phyloP scores from a whole-genome alignment of 805 yeast species.

The Wickerhamiella musiphila region DNA sequence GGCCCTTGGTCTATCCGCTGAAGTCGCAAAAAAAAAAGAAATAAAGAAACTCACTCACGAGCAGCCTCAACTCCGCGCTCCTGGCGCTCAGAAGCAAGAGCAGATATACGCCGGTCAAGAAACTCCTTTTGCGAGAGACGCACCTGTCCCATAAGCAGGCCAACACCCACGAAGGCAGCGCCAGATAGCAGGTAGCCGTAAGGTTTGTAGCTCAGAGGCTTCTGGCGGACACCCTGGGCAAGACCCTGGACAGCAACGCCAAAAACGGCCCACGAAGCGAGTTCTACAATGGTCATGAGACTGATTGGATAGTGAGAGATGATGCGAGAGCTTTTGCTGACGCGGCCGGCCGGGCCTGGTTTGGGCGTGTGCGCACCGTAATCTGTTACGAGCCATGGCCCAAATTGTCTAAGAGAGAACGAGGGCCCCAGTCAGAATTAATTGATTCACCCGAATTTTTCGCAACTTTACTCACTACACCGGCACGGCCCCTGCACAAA shows the following conservation, averaged over 20 bases:
- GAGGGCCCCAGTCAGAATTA: background rate
- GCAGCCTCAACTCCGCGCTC: constrained; percentile 18
- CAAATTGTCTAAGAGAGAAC: background rate
- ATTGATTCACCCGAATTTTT: too few relatives aligned
- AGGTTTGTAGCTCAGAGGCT: constrained; percentile 22
- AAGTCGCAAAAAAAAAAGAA: too few relatives aligned
- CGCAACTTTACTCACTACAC: too few relatives aligned
- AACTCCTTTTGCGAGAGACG: constrained; percentile 18
- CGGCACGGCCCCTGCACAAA: too few relatives aligned
- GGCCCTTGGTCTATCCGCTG: too few relatives aligned
- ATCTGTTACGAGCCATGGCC: background rate
- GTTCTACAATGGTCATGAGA: constrained; percentile 12
- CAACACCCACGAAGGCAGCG: constrained; percentile 20
- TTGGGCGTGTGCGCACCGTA: background rate
- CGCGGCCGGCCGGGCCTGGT: background rate
- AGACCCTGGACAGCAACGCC: constrained; percentile 16
- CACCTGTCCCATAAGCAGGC: constrained; percentile 17
- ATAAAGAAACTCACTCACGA: constrained; percentile 8
- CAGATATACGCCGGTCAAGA: constrained; percentile 16
- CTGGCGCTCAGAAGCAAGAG: constrained; percentile 15
- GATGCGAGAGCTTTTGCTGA: background rate
- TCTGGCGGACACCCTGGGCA: constrained; percentile 21
- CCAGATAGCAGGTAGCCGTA: constrained; percentile 19
- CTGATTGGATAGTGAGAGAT: constrained; percentile 1
- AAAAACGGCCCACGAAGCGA: constrained; percentile 16